Conservation (phyloP, 192 early-diverging fungal species). For the Diversispora epigaea region DNA sequence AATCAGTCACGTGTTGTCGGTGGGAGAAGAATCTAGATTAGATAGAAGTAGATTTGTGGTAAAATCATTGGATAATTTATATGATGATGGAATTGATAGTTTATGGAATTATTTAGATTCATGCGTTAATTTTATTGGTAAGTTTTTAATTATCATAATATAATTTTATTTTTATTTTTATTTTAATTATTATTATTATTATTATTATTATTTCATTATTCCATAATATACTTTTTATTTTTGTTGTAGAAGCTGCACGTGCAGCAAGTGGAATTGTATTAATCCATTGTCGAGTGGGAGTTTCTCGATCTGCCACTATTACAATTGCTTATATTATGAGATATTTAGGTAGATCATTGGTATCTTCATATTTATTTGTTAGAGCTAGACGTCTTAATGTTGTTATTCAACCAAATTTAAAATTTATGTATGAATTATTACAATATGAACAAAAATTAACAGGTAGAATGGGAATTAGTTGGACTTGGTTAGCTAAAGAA, state of each 20-base stretch:
- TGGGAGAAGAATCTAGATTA: constrained; percentile 57
- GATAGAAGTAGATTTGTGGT: constrained; percentile 43
- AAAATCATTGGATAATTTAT: constrained; percentile 55
- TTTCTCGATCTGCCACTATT: constrained; percentile 57
- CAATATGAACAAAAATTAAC: constrained; percentile 55
- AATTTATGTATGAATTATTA: constrained; percentile 64
- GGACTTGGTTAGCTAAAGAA: constrained; percentile 51
- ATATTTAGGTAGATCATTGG: constrained; percentile 47
- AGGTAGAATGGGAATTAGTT: constrained; percentile 45
- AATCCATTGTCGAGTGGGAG: constrained; percentile 63
- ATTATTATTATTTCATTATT: neutral
- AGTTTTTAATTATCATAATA: constrained; percentile 22
- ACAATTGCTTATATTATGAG: constrained; percentile 60
- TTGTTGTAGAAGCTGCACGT: constrained; percentile 48
- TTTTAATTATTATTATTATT: neutral
- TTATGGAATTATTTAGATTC: constrained; percentile 49
- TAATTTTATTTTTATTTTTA: constrained; percentile 48
- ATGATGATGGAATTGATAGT: constrained; percentile 61
- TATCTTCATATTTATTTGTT: constrained; percentile 57
- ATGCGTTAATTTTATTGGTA: constrained; percentile 56
- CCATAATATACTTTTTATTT: too few relatives aligned
- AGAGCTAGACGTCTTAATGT: constrained; percentile 60
- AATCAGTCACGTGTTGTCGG: constrained; percentile 57
- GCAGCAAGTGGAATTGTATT: constrained; percentile 39
- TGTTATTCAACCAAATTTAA: constrained; percentile 64